Percentiles rank a stretch among this genome's conserved stretches.
These are phyloP conservation scores for Rheum nobile DNA, from an alignment of 148 eudicot species.

Conservation along the genomic window DNA sequence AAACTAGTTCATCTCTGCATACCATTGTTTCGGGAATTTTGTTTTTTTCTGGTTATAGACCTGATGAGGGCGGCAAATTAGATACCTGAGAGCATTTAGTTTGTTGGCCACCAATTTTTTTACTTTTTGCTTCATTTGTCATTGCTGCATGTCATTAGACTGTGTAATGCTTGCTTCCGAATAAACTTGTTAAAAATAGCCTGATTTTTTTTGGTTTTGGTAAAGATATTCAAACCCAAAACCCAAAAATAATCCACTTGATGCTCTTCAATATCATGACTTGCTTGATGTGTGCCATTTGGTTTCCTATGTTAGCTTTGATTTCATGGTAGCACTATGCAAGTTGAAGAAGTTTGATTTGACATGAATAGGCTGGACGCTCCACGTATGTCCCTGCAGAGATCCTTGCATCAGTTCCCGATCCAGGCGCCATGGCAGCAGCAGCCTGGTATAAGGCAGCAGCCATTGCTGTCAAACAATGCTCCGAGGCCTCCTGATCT, in stretches of 20 bases:
- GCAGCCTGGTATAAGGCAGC: slow-evolving; percentile 93
- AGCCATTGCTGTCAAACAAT: slow-evolving; percentile 57
- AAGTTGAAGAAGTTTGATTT: neutral
- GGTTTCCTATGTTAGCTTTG: neutral
- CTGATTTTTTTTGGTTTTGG: neutral
- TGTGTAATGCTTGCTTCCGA: neutral
- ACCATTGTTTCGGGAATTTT: neutral
- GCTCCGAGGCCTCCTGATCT: slow-evolving; percentile 2
- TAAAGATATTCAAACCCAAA: neutral
- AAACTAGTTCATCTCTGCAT: neutral
- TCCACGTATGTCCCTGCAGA: slow-evolving; percentile 62
- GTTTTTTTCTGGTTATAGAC: neutral
- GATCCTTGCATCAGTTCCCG: slow-evolving; percentile 71
- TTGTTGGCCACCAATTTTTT: no score
- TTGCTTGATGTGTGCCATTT: neutral
- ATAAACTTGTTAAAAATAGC: neutral
- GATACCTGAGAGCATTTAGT: neutral
- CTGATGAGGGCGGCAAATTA: neutral
- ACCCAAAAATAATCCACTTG: neutral
- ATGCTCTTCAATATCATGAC: neutral
- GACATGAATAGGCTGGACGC: slow-evolving; percentile 68
- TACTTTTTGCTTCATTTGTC: neutral
- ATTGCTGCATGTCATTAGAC: neutral
- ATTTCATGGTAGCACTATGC: neutral
- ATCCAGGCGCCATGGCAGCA: slow-evolving; percentile 98